Evolutionary conservation across 139 green algal genomes (phyloP), one percentile per base, ranked within the genome.

Genomic region (Asterochloris erici): DNA sequence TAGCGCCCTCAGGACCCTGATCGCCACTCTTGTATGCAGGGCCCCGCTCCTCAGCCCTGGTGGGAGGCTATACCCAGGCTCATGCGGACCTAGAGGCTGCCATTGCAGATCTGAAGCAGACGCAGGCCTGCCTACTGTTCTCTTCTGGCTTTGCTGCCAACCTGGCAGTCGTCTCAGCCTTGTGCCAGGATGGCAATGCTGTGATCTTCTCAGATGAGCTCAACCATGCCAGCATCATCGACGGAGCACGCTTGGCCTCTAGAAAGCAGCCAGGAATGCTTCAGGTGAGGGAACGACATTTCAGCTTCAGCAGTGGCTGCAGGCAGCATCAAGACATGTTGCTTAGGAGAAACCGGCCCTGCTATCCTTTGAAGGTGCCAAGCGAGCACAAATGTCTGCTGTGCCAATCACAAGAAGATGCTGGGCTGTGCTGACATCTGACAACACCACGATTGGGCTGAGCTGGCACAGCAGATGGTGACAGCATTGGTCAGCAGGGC

Each of bases 211-310:
- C 86, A 14, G 96, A 99, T 75, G 93, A 95, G 83, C 93, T 99
- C 11, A 99, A 99, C 85, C 96, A 99, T 85, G 96, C 96, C 0
- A 96, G 90, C 81, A 99, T 99, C 85, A 93, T 99, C 74, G 96
- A 99, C 79, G 97, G 94, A 10, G 88, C 86, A 10, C 82, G 93
- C 19, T 87, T 98, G 68, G 95, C 88, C 26, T 23, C 68, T 29
- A 54, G 38, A 54, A 54, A 54, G 38, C 38, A 54, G 38, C 38
- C 38, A 54, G 38, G 38, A 54, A 54, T 54, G 38, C 38, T 54
- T 54, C 38, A 54, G 38, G 38, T 54, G 38, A 54, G 38, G 6
- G 38, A 6, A 54, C 2, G 38, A 54, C 38, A 54, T 54, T 6
- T 54, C 6, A 54, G 6, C 2, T 54, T 54, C 4, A 54, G 38